Evolutionary conservation across 768 basidiomycete species (phyloP), one percentile per base, ranked within the genome.

Genomic region (Podaxis rugospora): DNA sequence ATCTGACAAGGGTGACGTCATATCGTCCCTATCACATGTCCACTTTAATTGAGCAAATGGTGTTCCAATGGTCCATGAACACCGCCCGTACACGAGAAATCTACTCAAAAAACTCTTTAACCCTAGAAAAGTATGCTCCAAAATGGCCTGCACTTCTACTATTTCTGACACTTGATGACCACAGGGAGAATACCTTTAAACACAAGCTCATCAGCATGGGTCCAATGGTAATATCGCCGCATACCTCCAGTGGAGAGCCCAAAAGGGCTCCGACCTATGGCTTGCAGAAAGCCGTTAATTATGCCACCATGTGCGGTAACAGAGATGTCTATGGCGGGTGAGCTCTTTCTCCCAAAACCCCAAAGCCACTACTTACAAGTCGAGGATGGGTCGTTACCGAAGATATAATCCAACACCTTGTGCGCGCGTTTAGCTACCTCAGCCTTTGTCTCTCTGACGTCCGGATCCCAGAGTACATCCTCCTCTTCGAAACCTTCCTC

Each of bases 401-500:
- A 89, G 7, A 89, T 78, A 64, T 66, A 69, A 62, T 88, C 85
- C 3, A 92, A 62, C 0, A 87, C 83, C 7, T 64, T 65, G 51
- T 65, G 73, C 5, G 84, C 86, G 0, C 90, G 80, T 16, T 53
- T 65, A 14, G 77, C 74, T 11, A 84, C 69, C 53, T 86, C 78
- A 0, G 65, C 71, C 4, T 67, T 65, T 0, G 80, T 79, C 68
- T 92, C 90, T 47, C 89, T 76, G 18, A 76, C 67, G 16, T 83
- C 77, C 0, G 83, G 61, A 4, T 73, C 66, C 89, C 89, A 92
- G 0, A 86, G 69, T 16, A 76, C 72, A 66, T 92, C 90, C 11
- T 83, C 75, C 68, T 92, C 89, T 0, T 78, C 70, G 55, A 92
- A 82, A 0, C 78, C 81, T 0, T 69, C 67, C 65, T 91, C 88